These are phyloP conservation scores for Naganishia cerealis DNA, from an alignment of 1,284 basidiomycete species.

Conservation along the genomic window DNA sequence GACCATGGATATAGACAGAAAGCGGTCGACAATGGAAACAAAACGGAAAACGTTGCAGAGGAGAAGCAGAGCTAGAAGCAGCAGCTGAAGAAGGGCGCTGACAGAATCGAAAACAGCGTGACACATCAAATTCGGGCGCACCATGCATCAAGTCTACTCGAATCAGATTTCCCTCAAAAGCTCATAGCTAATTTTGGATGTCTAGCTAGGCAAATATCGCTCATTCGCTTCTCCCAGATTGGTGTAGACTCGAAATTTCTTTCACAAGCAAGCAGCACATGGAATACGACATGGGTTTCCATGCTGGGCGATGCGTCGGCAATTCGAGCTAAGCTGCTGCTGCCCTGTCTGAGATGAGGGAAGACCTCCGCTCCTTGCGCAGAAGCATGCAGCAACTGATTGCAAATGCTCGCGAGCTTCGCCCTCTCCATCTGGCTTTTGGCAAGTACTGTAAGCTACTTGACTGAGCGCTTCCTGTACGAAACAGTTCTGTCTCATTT, in stretches of 20 bases:
- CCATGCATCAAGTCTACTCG: neutral
- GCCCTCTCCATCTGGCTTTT: no score
- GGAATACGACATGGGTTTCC: neutral
- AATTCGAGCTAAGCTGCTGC: neutral
- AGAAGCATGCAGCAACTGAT: neutral
- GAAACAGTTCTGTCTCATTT: no score
- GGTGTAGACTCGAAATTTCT: slow-evolving; percentile 14
- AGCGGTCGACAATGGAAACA: no score
- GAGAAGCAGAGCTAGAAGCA: neutral
- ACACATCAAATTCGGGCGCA: neutral
- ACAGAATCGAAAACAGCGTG: neutral
- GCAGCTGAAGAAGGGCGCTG: neutral
- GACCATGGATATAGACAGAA: no score
- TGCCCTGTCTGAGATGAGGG: neutral
- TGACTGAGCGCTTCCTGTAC: no score
- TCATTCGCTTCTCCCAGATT: slow-evolving; percentile 15
- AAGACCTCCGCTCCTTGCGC: neutral
- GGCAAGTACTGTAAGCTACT: no score
- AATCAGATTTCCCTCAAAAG: slow-evolving; percentile 26
- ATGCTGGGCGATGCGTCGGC: neutral
- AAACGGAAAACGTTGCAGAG: neutral
- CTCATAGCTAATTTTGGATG: no score
- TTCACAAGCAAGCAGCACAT: neutral
- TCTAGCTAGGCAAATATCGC: slow-evolving; percentile 19
- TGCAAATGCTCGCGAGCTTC: no score